phyloP scores from a whole-genome alignment of 2,329 filamentous ascomycete species.

The Exophiala bonariae region DNA sequence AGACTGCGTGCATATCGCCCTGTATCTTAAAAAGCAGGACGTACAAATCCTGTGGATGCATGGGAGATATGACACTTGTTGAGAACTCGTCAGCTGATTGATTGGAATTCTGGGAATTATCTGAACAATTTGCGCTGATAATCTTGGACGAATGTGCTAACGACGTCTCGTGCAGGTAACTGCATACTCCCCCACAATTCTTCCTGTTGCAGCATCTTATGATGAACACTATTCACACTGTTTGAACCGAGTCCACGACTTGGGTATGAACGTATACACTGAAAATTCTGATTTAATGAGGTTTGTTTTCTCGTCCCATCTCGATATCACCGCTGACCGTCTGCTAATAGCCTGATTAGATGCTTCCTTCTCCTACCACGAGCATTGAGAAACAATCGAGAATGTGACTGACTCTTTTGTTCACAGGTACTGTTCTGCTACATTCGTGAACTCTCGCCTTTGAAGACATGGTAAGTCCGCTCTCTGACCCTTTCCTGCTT shows the following conservation, averaged over 20 bases:
- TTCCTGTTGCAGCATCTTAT: conserved; percentile 47
- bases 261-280: conserved; percentile 61
- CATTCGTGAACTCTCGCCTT: background rate
- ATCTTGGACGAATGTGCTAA: conserved; percentile 25
- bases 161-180: conserved; percentile 32
- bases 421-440: conserved; percentile 7
- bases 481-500: background rate
- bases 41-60: conserved; percentile 66
- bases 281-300: conserved; percentile 74
- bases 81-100: conserved; percentile 67
- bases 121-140: no score
- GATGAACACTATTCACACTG: conserved; percentile 73
- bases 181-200: conserved; percentile 25
- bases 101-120: conserved; percentile 11
- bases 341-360: conserved; percentile 35
- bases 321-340: conserved; percentile 10
- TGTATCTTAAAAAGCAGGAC: conserved; percentile 56
- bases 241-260: conserved; percentile 58
- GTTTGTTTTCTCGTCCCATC: conserved; percentile 36
- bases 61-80: conserved; percentile 60
- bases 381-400: conserved; percentile 19
- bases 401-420: conserved; percentile 18
- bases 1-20: conserved; percentile 56
- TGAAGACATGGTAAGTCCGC: conserved; percentile 6
- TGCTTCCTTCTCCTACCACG: conserved; percentile 38